Percentiles rank a stretch among this genome's conserved stretches.
Evolutionary conservation across 1,139 yeast genomes (phyloP).

Genomic region (Geotrichum siamense): DNA sequence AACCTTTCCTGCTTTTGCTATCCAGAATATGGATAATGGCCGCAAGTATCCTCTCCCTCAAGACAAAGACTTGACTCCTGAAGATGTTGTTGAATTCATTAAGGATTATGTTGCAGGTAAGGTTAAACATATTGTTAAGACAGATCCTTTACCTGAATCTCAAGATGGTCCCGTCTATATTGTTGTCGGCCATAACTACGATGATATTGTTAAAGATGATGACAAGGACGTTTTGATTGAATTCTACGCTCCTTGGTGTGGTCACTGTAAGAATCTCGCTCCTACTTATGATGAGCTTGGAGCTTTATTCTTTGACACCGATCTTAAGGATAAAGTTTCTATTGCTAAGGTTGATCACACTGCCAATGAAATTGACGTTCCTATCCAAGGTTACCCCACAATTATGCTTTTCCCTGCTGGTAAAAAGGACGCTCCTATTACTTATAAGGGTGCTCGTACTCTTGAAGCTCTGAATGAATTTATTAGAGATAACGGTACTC

Average conservation of each 20-base stretch:
- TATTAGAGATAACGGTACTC: conserved; percentile 57
- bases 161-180: conserved; percentile 69
- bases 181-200: conserved; percentile 81
- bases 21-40: conserved; percentile 64
- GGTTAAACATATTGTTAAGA: conserved; percentile 66
- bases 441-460: conserved; percentile 66
- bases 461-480: conserved; percentile 64
- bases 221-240: conserved; percentile 84
- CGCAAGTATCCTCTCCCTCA: conserved; percentile 68
- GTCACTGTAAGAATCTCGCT: conserved; percentile 94
- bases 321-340: conserved; percentile 43
- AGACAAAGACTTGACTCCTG: conserved; percentile 39
- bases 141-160: conserved; percentile 78
- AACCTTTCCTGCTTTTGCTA: conserved; percentile 77
- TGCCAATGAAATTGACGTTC: conserved; percentile 70
- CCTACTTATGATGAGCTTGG: conserved; percentile 90
- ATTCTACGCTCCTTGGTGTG: conserved; percentile 99
- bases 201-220: conserved; percentile 56
- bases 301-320: conserved; percentile 48
- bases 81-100: conserved; percentile 53
- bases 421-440: conserved; percentile 63
- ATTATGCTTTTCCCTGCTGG: conserved; percentile 90
- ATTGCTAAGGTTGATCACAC: conserved; percentile 89
- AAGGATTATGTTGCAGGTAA: conserved; percentile 57
- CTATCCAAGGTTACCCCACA: conserved; percentile 88